Percentiles rank a stretch among this genome's conserved stretches.
These are phyloP conservation scores for Corchorus olitorius DNA, from an alignment of 345 rosid species.

Conservation along the genomic window DNA sequence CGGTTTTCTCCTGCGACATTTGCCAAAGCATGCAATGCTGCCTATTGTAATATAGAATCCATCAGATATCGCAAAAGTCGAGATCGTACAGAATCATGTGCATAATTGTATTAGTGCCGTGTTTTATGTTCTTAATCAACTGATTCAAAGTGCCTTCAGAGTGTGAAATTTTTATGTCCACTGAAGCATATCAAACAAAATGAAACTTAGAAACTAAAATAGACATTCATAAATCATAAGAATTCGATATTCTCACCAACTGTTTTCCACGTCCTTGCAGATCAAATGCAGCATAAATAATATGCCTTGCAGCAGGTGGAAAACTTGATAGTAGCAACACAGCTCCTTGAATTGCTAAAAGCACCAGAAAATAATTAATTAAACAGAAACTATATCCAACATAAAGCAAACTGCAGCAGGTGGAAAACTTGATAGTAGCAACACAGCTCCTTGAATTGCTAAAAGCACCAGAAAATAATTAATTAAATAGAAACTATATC, in stretches of 20 bases:
- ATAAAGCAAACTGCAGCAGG: not conserved
- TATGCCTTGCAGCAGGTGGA: slow-evolving; percentile 72
- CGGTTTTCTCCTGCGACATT: slow-evolving; percentile 74
- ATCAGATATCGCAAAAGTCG: not conserved
- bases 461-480: slow-evolving; percentile 25
- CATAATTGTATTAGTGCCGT: not conserved
- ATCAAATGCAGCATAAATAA: slow-evolving; percentile 73
- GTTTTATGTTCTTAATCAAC: slow-evolving; percentile 1
- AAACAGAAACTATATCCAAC: not conserved
- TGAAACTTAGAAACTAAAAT: not conserved
- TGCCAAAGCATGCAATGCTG: slow-evolving; percentile 82
- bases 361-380: slow-evolving; percentile 19
- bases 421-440: slow-evolving; percentile 59
- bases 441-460: slow-evolving; percentile 77
- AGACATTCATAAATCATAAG: not conserved
- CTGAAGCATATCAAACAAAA: not conserved
- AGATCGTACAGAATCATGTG: not conserved
- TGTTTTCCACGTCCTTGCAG: slow-evolving; percentile 72
- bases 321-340: slow-evolving; percentile 52
- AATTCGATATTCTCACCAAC: slow-evolving; percentile 57
- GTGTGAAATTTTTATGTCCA: not conserved
- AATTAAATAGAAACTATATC: not conserved
- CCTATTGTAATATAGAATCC: slow-evolving; percentile 38
- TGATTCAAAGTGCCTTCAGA: slow-evolving; percentile 7
- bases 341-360: slow-evolving; percentile 76